Evolutionary conservation across 2,329 filamentous ascomycete genomes (phyloP).

Genomic region (Clonostachys solani): DNA sequence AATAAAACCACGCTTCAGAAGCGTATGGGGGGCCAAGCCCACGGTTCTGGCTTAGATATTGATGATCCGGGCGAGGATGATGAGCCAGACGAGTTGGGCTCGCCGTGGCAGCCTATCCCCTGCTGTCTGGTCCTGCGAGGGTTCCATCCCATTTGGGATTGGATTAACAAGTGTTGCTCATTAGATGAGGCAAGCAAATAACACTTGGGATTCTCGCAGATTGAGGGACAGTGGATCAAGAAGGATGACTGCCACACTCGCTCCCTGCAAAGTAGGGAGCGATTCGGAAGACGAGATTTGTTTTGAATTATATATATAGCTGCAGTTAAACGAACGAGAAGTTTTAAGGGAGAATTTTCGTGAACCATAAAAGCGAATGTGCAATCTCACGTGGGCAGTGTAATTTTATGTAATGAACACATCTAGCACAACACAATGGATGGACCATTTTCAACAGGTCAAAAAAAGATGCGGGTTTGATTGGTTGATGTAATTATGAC

Average conservation of each 20-base stretch:
- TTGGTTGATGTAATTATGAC: too few relatives aligned
- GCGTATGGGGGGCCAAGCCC: constrained; percentile 18
- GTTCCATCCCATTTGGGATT: constrained; percentile 5
- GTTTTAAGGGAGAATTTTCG: too few relatives aligned
- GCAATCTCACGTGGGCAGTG: too few relatives aligned
- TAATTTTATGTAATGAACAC: too few relatives aligned
- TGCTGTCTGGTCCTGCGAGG: constrained; percentile 58
- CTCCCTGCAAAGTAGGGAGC: constrained; percentile 30
- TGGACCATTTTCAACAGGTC: too few relatives aligned
- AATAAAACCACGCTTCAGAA: constrained; percentile 26
- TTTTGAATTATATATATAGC: too few relatives aligned
- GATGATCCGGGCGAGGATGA: constrained; percentile 57
- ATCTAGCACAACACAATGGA: too few relatives aligned
- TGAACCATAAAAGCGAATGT: too few relatives aligned
- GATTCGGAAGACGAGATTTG: too few relatives aligned
- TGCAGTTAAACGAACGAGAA: too few relatives aligned
- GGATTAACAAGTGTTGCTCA: not conserved
- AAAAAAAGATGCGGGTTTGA: too few relatives aligned
- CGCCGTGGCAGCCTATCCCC: constrained; percentile 62
- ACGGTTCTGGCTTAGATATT: constrained; percentile 31
- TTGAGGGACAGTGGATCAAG: constrained; percentile 59
- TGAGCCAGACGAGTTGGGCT: constrained; percentile 59
- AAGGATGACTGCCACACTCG: constrained; percentile 54
- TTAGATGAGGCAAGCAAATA: not conserved
- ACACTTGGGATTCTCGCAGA: constrained; percentile 26